These are phyloP conservation scores for Coriaria nepalensis DNA, from an alignment of 306 rosid genomes.

Conservation along the genomic window DNA sequence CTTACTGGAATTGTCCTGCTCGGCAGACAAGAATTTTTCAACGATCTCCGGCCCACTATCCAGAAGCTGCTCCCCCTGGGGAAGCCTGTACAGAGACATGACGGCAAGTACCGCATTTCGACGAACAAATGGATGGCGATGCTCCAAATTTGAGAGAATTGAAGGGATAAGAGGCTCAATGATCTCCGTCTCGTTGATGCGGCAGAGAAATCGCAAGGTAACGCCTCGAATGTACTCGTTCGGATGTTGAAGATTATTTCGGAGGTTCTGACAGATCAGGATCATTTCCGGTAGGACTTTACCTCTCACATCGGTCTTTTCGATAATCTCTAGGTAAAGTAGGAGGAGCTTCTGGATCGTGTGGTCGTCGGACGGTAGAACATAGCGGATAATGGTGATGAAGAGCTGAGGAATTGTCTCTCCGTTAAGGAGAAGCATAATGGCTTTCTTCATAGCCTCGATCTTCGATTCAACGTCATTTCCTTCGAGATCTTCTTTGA, in stretches of 20 bases:
- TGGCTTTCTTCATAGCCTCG: constrained; percentile 76
- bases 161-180: constrained; percentile 85
- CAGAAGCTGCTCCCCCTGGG: constrained; percentile 73
- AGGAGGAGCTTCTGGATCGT: constrained; percentile 91
- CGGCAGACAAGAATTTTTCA: constrained; percentile 56
- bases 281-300: constrained; percentile 93
- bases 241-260: constrained; percentile 80
- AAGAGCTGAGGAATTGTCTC: constrained; percentile 85
- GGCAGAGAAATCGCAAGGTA: constrained; percentile 81
- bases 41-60: constrained; percentile 75
- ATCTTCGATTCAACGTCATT: constrained; percentile 50
- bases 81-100: constrained; percentile 76
- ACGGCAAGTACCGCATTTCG: constrained; percentile 73
- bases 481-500: constrained; percentile 76
- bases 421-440: constrained; percentile 85
- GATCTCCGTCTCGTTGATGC: constrained; percentile 76
- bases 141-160: constrained; percentile 62
- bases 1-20: constrained; percentile 81
- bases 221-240: constrained; percentile 96
- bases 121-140: constrained; percentile 79
- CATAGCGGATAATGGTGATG: constrained; percentile 89
- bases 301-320: constrained; percentile 75
- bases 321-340: constrained; percentile 83
- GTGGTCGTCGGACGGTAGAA: constrained; percentile 90
- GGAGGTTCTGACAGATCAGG: constrained; percentile 89